A percentile compares a stretch with the other conserved stretches of the same genome.
Conservation (phyloP, 2,329 filamentous ascomycete species). For the Trichocomaceae sp. region DNA sequence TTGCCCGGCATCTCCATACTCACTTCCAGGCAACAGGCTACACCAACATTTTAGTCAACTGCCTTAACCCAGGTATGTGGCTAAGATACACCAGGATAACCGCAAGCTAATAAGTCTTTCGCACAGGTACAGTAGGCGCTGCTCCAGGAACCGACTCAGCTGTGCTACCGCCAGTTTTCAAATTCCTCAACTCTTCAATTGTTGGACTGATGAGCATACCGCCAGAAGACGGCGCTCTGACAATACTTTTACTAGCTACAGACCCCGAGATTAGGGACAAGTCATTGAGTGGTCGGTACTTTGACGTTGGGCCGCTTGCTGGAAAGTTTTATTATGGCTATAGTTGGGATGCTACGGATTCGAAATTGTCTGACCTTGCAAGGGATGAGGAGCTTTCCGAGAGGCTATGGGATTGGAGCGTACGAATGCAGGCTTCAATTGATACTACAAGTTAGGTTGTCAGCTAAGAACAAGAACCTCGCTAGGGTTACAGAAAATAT, state of each 20-base stretch:
- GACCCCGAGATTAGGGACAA: background rate
- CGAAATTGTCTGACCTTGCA: conserved; percentile 1
- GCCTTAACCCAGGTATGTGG: conserved; percentile 4
- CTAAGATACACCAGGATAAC: background rate
- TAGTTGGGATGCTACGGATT: conserved; percentile 5
- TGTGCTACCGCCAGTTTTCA: conserved; percentile 1
- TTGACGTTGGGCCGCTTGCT: conserved; percentile 4
- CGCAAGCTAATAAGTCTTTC: background rate
- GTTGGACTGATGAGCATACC: background rate
- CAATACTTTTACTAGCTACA: conserved; percentile 1
- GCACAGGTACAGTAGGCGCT: background rate
- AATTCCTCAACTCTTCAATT: conserved; percentile 1
- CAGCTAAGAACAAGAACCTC: background rate
- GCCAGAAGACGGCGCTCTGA: background rate
- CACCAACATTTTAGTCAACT: background rate
- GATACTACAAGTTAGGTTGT: background rate
- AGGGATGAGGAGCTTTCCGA: background rate
- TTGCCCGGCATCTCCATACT: background rate
- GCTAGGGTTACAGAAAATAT: no score
- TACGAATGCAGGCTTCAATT: background rate
- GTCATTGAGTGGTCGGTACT: conserved; percentile 4
- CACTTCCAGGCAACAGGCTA: background rate
- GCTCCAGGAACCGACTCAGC: conserved; percentile 6
- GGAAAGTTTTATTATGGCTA: conserved; percentile 5
- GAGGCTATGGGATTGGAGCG: conserved; percentile 1